These are phyloP conservation scores for Scutellaria galericulata DNA, from an alignment of 257 asterid genomes.

Conservation along the genomic window DNA sequence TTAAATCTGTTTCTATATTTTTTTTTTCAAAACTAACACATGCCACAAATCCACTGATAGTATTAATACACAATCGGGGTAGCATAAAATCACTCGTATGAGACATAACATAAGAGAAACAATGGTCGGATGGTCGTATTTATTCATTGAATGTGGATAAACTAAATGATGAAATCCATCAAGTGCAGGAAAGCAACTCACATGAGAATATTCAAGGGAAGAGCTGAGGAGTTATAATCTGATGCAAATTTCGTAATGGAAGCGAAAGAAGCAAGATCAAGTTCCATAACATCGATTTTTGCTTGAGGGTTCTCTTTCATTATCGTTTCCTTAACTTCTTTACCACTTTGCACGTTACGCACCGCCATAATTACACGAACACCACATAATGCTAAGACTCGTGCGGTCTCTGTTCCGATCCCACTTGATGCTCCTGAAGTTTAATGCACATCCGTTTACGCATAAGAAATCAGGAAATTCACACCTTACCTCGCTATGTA, in stretches of 20 bases:
- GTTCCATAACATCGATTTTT: slow-evolving; percentile 67
- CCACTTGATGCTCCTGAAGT: slow-evolving; percentile 71
- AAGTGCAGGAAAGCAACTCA: no score
- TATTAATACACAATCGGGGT: no score
- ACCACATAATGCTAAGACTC: slow-evolving; percentile 57
- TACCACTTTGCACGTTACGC: slow-evolving; percentile 48
- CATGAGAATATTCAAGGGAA: slow-evolving; percentile 67
- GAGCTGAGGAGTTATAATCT: slow-evolving; percentile 46
- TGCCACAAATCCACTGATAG: no score
- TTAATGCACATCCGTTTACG: no score
- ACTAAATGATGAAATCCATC: background rate
- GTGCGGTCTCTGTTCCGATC: slow-evolving; percentile 61
- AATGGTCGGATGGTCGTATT: no score
- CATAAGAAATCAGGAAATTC: no score
- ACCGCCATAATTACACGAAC: slow-evolving; percentile 74
- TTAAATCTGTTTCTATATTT: no score
- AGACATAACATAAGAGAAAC: no score
- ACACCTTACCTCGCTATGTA: no score
- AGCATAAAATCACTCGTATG: no score
- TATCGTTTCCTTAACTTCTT: slow-evolving; percentile 49
- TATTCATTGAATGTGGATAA: background rate
- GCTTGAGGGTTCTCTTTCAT: slow-evolving; percentile 54
- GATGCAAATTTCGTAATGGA: slow-evolving; percentile 65
- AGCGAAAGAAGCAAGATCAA: slow-evolving; percentile 60
- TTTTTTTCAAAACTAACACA: no score